Evolutionary conservation across 257 asterid species (phyloP).

Genomic region (Plantago ovata): DNA sequence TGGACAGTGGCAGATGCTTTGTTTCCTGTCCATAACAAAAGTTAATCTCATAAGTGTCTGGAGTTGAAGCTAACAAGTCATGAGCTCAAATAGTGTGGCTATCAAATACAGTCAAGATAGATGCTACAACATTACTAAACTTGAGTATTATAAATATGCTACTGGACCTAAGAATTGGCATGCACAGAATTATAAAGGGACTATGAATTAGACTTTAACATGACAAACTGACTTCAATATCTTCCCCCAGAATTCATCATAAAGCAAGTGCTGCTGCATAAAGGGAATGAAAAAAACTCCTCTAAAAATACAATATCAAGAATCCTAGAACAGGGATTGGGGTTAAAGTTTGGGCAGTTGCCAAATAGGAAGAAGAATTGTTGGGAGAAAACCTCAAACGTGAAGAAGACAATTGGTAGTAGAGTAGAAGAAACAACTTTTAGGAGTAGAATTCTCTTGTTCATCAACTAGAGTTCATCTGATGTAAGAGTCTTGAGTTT

Average conservation of each 20-base stretch:
- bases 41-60: background rate
- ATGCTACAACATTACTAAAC: background rate
- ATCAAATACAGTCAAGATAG: no score
- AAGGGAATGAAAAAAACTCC: constrained; percentile 4
- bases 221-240: background rate
- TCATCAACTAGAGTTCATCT: no score
- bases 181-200: background rate
- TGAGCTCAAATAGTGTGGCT: no score
- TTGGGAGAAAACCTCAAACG: no score
- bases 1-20: constrained; percentile 77
- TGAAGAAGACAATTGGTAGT: no score
- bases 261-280: background rate
- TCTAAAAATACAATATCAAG: no score
- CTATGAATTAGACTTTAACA: background rate
- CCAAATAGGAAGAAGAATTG: no score
- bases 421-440: no score
- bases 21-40: constrained; percentile 53
- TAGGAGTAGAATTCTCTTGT: no score
- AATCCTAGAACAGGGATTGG: no score
- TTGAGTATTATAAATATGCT: background rate
- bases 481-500: no score
- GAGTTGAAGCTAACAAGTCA: background rate
- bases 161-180: background rate
- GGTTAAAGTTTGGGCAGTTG: no score
- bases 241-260: background rate